Evolutionary conservation across 306 rosid species (phyloP).

Genomic region (Rubus parviflorus): DNA sequence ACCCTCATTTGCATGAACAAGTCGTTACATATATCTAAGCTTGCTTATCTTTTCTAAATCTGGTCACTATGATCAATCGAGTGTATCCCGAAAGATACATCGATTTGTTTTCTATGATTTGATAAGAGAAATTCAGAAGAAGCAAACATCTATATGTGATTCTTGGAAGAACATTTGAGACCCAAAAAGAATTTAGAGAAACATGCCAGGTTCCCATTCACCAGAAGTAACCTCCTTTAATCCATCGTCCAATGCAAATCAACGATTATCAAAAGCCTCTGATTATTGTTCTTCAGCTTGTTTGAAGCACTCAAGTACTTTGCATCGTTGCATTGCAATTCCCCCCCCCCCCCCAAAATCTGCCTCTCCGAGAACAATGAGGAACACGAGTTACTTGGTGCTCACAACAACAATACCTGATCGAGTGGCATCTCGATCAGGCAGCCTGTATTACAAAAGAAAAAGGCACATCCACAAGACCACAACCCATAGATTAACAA

Average conservation of each 20-base stretch:
- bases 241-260: neutral
- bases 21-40: neutral
- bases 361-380: neutral
- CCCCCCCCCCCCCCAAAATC: neutral
- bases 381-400: neutral
- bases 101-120: too few relatives aligned
- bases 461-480: neutral
- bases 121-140: too few relatives aligned
- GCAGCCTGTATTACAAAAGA: neutral
- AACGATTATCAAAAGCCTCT: too few relatives aligned
- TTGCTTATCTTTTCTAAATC: neutral
- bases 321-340: neutral
- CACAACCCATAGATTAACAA: neutral
- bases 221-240: neutral
- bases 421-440: neutral
- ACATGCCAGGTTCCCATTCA: neutral
- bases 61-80: neutral
- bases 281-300: too few relatives aligned
- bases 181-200: neutral
- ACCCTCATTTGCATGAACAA: neutral
- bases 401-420: neutral
- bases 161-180: neutral
- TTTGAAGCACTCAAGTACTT: neutral
- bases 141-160: too few relatives aligned
- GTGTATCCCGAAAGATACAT: too few relatives aligned